A percentile compares a stretch with the other conserved stretches of the same genome.
Conservation (phyloP, 371 early-diverging fungal species). For the Blakeslea trispora region DNA sequence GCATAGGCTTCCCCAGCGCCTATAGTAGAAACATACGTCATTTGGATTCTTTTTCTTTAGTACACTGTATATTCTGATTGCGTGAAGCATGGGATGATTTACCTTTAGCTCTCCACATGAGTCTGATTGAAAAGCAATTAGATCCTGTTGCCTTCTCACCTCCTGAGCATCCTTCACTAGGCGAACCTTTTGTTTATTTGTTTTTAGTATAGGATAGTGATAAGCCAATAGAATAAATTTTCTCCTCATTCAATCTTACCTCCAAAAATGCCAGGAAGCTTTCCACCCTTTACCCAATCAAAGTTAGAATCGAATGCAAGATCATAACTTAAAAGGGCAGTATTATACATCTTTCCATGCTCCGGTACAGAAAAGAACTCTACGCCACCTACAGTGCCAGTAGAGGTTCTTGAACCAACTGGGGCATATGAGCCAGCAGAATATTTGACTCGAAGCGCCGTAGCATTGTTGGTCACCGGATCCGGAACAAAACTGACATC, state of each 20-base stretch:
- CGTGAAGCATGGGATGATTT: neutral
- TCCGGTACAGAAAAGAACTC: slow-evolving; percentile 55
- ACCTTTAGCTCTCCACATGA: slow-evolving; percentile 55
- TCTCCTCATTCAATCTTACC: slow-evolving; percentile 21
- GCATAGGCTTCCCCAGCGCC: slow-evolving; percentile 43
- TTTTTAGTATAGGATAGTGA: neutral
- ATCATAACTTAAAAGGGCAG: slow-evolving; percentile 53
- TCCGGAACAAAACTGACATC: slow-evolving; percentile 15
- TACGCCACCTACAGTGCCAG: slow-evolving; percentile 45
- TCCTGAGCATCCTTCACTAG: slow-evolving; percentile 45
- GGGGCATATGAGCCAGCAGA: slow-evolving; percentile 28
- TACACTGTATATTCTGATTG: too few species aligned
- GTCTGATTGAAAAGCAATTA: slow-evolving; percentile 45
- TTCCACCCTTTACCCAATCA: slow-evolving; percentile 59
- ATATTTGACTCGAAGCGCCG: slow-evolving; percentile 20
- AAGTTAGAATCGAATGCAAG: slow-evolving; percentile 57
- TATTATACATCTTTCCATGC: slow-evolving; percentile 33
- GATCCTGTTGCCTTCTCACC: slow-evolving; percentile 40
- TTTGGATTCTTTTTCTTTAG: slow-evolving; percentile 1
- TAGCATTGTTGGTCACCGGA: slow-evolving; percentile 11
- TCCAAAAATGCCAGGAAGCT: slow-evolving; percentile 54
- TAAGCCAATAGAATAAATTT: neutral
- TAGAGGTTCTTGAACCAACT: slow-evolving; percentile 26
- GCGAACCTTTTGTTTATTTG: slow-evolving; percentile 14
- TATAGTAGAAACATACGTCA: slow-evolving; percentile 1